Conservation (phyloP, 2,329 filamentous ascomycete species). For the Talaromyces sp. region DNA sequence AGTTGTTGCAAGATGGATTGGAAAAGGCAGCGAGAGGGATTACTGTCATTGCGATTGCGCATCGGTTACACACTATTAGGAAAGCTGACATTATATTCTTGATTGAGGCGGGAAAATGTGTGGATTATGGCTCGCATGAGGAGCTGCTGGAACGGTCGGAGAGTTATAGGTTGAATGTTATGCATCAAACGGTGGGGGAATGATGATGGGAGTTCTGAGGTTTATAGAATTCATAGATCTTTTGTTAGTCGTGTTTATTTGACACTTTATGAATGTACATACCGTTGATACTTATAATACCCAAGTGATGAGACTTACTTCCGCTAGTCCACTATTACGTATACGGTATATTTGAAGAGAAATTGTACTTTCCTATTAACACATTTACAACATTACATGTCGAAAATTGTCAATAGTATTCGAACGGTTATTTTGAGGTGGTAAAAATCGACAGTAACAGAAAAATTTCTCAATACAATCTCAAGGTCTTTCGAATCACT, state of each 20-base stretch:
- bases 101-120: conserved; percentile 50
- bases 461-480: background rate
- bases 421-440: too few relatives aligned
- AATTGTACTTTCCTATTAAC: too few relatives aligned
- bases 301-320: too few relatives aligned
- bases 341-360: too few relatives aligned
- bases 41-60: conserved; percentile 44
- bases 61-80: conserved; percentile 43
- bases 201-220: conserved; percentile 11
- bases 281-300: too few relatives aligned
- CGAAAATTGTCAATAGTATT: too few relatives aligned
- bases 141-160: conserved; percentile 51
- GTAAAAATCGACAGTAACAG: background rate
- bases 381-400: too few relatives aligned
- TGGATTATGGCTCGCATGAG: conserved; percentile 51
- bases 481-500: background rate
- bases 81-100: conserved; percentile 78
- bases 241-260: background rate
- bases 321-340: too few relatives aligned
- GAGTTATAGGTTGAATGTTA: conserved; percentile 51
- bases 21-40: conserved; percentile 33
- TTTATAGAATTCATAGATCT: background rate
- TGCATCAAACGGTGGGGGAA: conserved; percentile 48
- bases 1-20: conserved; percentile 46
- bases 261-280: too few relatives aligned